Evolutionary conservation across 1,139 yeast species (phyloP).

Genomic region (Diutina scorzettiae): DNA sequence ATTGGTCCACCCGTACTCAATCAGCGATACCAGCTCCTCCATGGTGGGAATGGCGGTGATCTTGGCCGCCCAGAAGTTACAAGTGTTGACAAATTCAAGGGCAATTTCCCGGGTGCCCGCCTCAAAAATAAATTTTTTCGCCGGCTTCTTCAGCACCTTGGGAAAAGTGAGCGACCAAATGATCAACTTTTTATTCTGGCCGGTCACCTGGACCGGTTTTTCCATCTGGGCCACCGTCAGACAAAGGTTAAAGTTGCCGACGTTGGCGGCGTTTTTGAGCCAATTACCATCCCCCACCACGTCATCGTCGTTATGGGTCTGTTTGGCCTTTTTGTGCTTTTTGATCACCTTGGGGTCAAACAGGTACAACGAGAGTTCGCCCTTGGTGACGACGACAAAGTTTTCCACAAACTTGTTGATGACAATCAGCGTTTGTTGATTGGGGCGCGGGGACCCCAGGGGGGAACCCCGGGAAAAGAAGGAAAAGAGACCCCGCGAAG

Average conservation of each 20-base stretch:
- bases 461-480: conserved; percentile 12
- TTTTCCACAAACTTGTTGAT: conserved; percentile 30
- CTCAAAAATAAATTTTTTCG: conserved; percentile 32
- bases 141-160: conserved; percentile 18
- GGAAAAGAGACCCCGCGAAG: conserved; percentile 14
- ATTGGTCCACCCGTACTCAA: conserved; percentile 75
- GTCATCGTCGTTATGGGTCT: conserved; percentile 15
- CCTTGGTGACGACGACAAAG: conserved; percentile 47
- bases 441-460: neutral
- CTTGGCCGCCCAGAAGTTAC: conserved; percentile 87
- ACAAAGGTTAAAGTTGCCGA: conserved; percentile 38
- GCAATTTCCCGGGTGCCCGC: conserved; percentile 66
- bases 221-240: conserved; percentile 37
- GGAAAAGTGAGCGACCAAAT: conserved; percentile 32
- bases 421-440: conserved; percentile 8
- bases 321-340: conserved; percentile 25
- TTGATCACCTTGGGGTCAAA: conserved; percentile 37
- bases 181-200: conserved; percentile 11
- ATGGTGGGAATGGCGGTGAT: conserved; percentile 66
- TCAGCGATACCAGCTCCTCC: conserved; percentile 52
- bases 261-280: conserved; percentile 40
- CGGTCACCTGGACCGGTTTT: conserved; percentile 8
- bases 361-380: conserved; percentile 41
- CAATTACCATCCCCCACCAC: conserved; percentile 58
- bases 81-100: conserved; percentile 56